Base-by-base conservation (phyloP, 2,329 filamentous ascomycete species). In the Aspergillus puulaauensis region DNA sequence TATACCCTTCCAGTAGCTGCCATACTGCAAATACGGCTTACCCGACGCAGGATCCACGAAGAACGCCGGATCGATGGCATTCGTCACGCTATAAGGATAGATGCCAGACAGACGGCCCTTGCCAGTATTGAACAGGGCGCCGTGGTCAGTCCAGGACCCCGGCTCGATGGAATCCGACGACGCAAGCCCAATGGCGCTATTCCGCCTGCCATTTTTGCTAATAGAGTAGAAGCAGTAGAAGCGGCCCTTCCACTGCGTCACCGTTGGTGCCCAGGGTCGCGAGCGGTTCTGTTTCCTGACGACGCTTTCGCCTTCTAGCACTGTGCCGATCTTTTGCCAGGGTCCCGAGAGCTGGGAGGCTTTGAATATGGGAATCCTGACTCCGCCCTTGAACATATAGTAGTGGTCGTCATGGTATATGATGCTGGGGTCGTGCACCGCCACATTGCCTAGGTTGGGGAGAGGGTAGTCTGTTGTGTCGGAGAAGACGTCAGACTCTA, bases 201-300 rank as follows among this genome's bases (percentile, higher is more conserved):
- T 59, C n/a, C 67, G 67, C 1, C 59, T 64, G 11, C 71, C 72
- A 2, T 23, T 41, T 8, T 52, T 24, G 57, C 71, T 75, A 31
- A 75, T 54, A 0, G 70, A 65, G 55, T 76, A 76, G 60, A 67
- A 75, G 60, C 73, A 75, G 61, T 75, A 76, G 56, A 74, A 74
- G 0, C 57, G 66, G 6, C 66, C 64, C 19, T 69, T 66, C 52
- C 59, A 61, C 31, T 68, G 52, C 14, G 75, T 61, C 2, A 68
- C 67, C 2, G 67, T 74, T 2, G 73, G 73, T 0, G 73, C 73
- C 73, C 73, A 76, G 0, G 73, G 73, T 0, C 67, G 61, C 3
- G 63, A 65, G 8, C 66, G 66, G 54, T 73, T 71, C 6, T 66
- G 58, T 19, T 70, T 70, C 6, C 62, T 23, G 54, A 75, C 71